Evolutionary conservation across 2,329 filamentous ascomycete genomes (phyloP), one percentile per base, ranked within the genome.

Genomic region (Emmonsiellopsis sp.): DNA sequence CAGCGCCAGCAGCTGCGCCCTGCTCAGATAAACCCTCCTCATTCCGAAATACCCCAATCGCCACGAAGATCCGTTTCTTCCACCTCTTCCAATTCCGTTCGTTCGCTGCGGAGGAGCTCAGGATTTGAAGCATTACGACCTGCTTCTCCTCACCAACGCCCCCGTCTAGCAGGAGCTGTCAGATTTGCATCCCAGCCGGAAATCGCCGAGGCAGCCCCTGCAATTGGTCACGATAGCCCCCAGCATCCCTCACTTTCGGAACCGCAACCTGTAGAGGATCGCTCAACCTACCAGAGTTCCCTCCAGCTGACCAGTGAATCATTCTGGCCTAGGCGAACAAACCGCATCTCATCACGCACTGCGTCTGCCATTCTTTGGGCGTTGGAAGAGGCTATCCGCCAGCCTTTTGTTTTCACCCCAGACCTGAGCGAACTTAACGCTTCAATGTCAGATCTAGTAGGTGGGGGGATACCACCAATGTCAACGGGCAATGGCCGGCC

Each of bases 281-380:
- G 59, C 42, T 68, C 67, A n/a, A n/a, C 53, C 45, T 42, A 53
- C 40, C 17, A 54, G 45, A 36, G 55, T 50, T 40, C 54, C 33
- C 27, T 47, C 49, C 51, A 50, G 33, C 34, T 37, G 6, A 39
- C 11, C n/a, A 45, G 70, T 65, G 61, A 77, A 65, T 65, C 79
- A 67, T 72, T 80, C 73, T 68, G 80, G 80, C 69, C 79, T 69
- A 63, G 61, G 52, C 66, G 71, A 54, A 71, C 66, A 9, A 71
- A 66, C 56, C 83, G 82, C 63, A 85, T 96, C 69, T 95, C 90
- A 47, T 85, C 83, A 62, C 84, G 87, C 59, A 95, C 89, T 46
- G 87, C 88, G 59, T 88, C 87, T 69, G 92, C 93, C 39, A 91
- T 98, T 67, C 85, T 95, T 62, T 97, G 87, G 76, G 84, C 90